Base-by-base conservation (phyloP, 352 stramenopile species). In the Globisporangium mamillatum region DNA sequence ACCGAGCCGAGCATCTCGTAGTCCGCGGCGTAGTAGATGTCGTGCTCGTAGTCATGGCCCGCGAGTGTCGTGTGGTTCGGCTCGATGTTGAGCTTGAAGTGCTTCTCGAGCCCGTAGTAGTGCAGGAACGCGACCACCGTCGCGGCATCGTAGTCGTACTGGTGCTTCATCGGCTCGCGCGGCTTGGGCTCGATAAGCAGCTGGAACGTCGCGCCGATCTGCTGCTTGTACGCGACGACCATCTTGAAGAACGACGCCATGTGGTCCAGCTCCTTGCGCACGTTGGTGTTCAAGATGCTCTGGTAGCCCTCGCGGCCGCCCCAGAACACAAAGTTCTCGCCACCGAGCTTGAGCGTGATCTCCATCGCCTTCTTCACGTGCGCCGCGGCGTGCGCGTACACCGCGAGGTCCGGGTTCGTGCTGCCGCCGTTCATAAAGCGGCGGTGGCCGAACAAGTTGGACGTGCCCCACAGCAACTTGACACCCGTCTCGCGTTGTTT, bases 1-100 rank as follows among this genome's bases (percentile, higher is more conserved):
- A 97, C 76, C n/a, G 76, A 90, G 29, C 90, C 90, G 22, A 97
- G 74, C 84, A 92, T 93, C 60, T 76, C 75, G 68, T 85, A 88
- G 64, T 88, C 76, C 25, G 73, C 76, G 6, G 88, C 80, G 41
- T 96, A 77, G 59, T 86, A 79, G 70, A 96, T 90, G 67, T 97
- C 90, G 70, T 96, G 87, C 64, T 93, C 86, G 62, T 86, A 91
- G 65, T 93, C 80, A 72, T 96, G 88, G 25, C 90, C 88, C 29
- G 90, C 88, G 50, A 97, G 77, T 41, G 87, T 92, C 54, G 86
- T 94, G 78, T 97, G 90, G 70, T 96, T 96, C 24, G 88, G 86
- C 75, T 95, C 88, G 66, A 96, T 92, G 75, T 96, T 95, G 55
- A 97, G 72, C 72, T 94, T 92, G 73, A 96, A 96, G 63, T 97